Evolutionary conservation across 345 rosid species (phyloP).

Genomic region (Heritiera fomes): DNA sequence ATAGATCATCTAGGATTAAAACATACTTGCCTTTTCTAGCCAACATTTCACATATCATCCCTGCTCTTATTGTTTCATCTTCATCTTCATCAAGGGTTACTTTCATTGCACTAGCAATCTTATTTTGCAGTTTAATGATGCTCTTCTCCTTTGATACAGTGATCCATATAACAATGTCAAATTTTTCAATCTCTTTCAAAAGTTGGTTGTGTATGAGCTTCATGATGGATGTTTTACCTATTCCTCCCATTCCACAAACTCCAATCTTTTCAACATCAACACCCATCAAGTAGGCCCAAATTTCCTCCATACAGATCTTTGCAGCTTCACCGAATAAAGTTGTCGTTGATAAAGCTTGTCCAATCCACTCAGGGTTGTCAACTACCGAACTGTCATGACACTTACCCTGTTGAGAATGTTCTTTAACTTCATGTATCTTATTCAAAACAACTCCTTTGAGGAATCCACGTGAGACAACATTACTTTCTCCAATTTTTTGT

Average conservation of each 20-base stretch:
- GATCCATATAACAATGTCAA: slow-evolving; percentile 26
- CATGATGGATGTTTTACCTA: slow-evolving; percentile 20
- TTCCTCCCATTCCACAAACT: slow-evolving; percentile 27
- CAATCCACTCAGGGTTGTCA: background rate
- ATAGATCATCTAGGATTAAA: background rate
- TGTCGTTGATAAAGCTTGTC: background rate
- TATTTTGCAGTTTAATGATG: background rate
- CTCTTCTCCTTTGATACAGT: slow-evolving; percentile 8
- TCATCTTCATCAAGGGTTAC: background rate
- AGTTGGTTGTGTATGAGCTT: background rate
- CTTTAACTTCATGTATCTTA: background rate
- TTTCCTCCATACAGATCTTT: background rate
- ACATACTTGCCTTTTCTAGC: background rate
- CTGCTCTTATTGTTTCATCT: background rate
- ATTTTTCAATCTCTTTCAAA: background rate
- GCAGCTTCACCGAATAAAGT: background rate
- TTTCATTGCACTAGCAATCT: background rate
- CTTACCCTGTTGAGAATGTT: background rate
- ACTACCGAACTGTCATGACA: background rate
- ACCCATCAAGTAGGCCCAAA: slow-evolving; percentile 16
- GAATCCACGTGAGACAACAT: background rate
- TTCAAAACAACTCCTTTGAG: background rate
- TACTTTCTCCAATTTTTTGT: background rate
- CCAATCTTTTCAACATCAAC: background rate
- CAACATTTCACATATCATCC: background rate